Percentiles rank a stretch among this genome's conserved stretches.
Conservation (phyloP, 2,329 filamentous ascomycete species). For the Ascomycota sp. region DNA sequence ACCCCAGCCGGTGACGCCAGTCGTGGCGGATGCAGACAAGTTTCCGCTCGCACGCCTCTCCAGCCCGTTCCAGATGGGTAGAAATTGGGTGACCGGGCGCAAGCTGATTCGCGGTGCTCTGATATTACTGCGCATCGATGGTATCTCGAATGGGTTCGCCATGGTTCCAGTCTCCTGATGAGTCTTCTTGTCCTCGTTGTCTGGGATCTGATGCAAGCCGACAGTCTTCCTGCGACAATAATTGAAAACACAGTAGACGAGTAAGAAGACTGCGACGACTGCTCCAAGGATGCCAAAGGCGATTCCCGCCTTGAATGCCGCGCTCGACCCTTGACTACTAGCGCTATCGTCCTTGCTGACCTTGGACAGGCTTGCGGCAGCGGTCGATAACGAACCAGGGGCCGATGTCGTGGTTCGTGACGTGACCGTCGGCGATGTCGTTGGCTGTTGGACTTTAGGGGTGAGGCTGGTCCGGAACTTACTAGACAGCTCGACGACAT, state of each 20-base stretch:
- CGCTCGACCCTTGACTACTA: constrained; percentile 6
- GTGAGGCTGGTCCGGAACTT: too few species aligned
- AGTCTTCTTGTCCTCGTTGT: constrained; percentile 44
- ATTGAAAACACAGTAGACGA: constrained; percentile 52
- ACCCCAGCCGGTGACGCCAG: background rate
- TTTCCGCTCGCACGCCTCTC: constrained; percentile 30
- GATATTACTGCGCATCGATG: constrained; percentile 11
- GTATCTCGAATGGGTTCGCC: constrained; percentile 7
- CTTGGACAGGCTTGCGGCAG: constrained; percentile 3
- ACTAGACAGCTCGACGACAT: too few species aligned
- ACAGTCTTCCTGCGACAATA: constrained; percentile 45
- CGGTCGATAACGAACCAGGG: constrained; percentile 2
- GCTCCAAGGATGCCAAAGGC: constrained; percentile 61
- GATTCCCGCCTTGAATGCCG: constrained; percentile 53
- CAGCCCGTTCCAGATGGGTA: constrained; percentile 33
- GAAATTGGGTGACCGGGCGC: constrained; percentile 66
- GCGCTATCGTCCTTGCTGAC: constrained; percentile 1
- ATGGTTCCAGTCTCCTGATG: constrained; percentile 17
- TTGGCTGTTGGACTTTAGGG: background rate
- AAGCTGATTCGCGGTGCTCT: constrained; percentile 66
- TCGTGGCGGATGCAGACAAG: background rate
- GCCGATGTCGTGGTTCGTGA: too few species aligned
- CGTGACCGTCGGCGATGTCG: background rate
- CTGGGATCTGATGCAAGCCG: constrained; percentile 22
- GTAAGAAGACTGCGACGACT: constrained; percentile 42